phyloP scores from a whole-genome alignment of 106 monocot genomes.

The Vanilla planifolia region DNA sequence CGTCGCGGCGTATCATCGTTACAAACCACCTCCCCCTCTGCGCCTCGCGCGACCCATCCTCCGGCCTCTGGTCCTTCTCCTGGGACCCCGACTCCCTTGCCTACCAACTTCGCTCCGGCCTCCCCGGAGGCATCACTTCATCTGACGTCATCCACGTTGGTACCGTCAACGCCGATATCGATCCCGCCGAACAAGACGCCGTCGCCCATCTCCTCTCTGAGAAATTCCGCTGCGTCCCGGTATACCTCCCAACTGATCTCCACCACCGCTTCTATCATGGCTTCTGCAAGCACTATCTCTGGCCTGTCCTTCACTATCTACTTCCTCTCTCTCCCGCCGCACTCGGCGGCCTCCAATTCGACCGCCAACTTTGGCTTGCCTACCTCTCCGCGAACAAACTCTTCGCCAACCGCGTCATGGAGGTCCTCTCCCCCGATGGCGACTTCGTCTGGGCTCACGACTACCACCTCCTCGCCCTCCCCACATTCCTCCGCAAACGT shows the following conservation, averaged over 20 bases:
- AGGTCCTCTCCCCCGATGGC: constrained; percentile 62
- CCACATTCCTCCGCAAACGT: constrained; percentile 57
- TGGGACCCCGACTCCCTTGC: constrained; percentile 49
- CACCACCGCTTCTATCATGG: constrained; percentile 49
- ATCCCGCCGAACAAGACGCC: constrained; percentile 39
- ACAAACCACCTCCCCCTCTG: constrained; percentile 43
- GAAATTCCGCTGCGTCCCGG: constrained; percentile 41
- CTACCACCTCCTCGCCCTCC: constrained; percentile 85
- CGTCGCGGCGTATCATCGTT: constrained; percentile 46
- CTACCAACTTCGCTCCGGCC: constrained; percentile 61
- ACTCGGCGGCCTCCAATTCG: constrained; percentile 29
- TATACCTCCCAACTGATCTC: constrained; percentile 36
- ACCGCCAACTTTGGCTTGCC: constrained; percentile 42
- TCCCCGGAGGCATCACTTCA: constrained; percentile 22
- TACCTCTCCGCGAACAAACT: constrained; percentile 66
- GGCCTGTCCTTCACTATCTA: constrained; percentile 55
- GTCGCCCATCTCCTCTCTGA: constrained; percentile 34
- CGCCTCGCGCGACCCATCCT: constrained; percentile 12
- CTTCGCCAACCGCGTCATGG: constrained; percentile 64
- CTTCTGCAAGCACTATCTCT: constrained; percentile 46
- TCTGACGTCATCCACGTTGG: constrained; percentile 43
- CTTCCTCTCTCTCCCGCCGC: constrained; percentile 41
- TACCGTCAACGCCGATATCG: constrained; percentile 41
- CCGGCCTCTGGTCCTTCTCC: constrained; percentile 28
- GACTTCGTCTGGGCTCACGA: constrained; percentile 93